These are phyloP conservation scores for Digitaria exilis DNA, from an alignment of 202 grass and related monocot species.

Conservation along the genomic window DNA sequence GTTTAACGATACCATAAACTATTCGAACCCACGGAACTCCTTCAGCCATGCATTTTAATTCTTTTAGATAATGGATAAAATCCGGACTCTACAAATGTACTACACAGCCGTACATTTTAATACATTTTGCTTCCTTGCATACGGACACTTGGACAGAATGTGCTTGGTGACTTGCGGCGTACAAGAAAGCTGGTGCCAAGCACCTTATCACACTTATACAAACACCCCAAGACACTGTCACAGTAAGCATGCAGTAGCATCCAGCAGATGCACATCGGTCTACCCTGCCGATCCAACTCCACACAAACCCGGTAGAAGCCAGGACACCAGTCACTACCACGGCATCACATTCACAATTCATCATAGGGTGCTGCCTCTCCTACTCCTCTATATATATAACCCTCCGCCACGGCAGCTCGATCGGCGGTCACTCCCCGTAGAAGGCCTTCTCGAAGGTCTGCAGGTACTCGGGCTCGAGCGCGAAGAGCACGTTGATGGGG, in stretches of 20 bases:
- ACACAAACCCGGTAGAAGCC: neutral
- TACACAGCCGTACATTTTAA: too few relatives aligned
- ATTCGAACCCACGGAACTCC: neutral
- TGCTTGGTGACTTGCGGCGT: neutral
- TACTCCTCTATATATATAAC: neutral
- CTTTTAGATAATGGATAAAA: too few relatives aligned
- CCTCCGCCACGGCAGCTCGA: too few relatives aligned
- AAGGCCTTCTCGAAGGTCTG: constrained; percentile 63
- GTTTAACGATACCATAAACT: neutral
- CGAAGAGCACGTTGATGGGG: constrained; percentile 51
- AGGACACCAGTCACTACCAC: neutral
- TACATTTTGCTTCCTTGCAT: too few relatives aligned
- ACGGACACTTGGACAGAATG: neutral
- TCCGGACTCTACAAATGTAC: too few relatives aligned
- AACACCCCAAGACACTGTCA: neutral
- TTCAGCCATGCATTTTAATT: too few relatives aligned
- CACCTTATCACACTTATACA: neutral
- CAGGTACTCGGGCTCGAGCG: constrained; percentile 57
- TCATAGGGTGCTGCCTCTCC: neutral
- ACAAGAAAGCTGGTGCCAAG: neutral
- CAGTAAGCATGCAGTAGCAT: neutral
- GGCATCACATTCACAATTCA: neutral
- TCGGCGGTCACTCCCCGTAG: constrained; percentile 51
- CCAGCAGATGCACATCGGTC: neutral
- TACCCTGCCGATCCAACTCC: neutral